phyloP scores from a whole-genome alignment of 345 rosid species.

The Adansonia digitata region DNA sequence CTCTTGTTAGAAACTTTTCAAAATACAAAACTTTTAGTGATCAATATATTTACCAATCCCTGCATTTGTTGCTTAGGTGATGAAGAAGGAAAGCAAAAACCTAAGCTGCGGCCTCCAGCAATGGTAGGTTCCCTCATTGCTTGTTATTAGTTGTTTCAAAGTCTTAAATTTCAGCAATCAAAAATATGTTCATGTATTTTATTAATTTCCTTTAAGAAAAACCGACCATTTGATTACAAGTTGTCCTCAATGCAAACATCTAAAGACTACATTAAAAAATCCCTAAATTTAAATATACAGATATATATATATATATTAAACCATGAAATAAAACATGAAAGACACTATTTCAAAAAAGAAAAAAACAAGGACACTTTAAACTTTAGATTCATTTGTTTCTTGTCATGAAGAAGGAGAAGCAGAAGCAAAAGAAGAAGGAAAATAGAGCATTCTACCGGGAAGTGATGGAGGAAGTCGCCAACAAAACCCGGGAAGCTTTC shows the following conservation, averaged over 20 bases:
- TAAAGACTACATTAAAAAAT: no score
- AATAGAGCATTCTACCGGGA: background rate
- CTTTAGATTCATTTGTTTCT: background rate
- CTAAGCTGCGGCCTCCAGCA: background rate
- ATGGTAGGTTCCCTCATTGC: background rate
- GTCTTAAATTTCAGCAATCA: background rate
- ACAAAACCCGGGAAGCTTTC: slow-evolving; percentile 1
- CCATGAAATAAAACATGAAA: background rate
- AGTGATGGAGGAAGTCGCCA: slow-evolving; percentile 3
- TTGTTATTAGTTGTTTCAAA: background rate
- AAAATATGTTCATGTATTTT: no score
- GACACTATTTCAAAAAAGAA: no score
- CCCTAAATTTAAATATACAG: background rate
- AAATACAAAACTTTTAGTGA: background rate
- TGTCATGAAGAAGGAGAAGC: background rate
- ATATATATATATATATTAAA: background rate
- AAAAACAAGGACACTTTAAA: background rate
- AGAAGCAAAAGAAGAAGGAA: background rate
- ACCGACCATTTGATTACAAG: no score
- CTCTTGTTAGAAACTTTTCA: background rate
- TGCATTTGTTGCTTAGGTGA: background rate
- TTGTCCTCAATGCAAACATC: no score
- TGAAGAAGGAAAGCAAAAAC: background rate
- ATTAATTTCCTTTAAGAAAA: no score
- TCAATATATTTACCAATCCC: background rate